A percentile compares a stretch with the other conserved stretches of the same genome.
Evolutionary conservation across 257 asterid genomes (phyloP).

Genomic region (Scutellaria baicalensis): DNA sequence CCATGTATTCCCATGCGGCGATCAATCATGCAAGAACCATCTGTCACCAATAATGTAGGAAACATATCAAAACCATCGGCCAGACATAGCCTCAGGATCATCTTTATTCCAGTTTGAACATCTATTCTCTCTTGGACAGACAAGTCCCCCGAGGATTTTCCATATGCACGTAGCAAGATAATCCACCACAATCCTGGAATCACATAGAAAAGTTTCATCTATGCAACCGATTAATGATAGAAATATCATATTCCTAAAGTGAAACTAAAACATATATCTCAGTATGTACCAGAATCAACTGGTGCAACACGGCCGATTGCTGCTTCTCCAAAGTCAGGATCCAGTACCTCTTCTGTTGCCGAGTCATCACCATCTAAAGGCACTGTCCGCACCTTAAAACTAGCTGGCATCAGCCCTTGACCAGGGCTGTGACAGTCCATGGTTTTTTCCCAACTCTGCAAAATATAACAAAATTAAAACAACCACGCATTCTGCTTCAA

Average conservation of each 20-base stretch:
- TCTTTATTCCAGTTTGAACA: constrained; percentile 79
- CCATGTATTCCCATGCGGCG: constrained; percentile 89
- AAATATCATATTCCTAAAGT: not conserved
- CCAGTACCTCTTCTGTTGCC: constrained; percentile 62
- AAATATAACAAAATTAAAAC: not conserved
- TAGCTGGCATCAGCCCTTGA: constrained; percentile 82
- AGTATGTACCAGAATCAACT: constrained; percentile 59
- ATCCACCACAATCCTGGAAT: constrained; percentile 79
- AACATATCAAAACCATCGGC: constrained; percentile 88
- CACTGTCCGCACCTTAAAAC: constrained; percentile 67
- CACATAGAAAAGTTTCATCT: not conserved
- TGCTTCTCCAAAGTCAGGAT: constrained; percentile 83
- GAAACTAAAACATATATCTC: not conserved
- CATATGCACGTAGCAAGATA: constrained; percentile 72
- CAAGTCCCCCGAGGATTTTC: constrained; percentile 66
- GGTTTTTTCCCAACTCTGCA: constrained; percentile 81
- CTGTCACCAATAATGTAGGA: constrained; percentile 68
- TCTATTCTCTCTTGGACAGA: constrained; percentile 73
- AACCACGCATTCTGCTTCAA: not conserved
- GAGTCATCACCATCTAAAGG: constrained; percentile 57
- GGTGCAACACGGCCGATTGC: constrained; percentile 86
- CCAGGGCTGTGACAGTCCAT: constrained; percentile 86
- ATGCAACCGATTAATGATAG: not conserved
- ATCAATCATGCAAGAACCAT: constrained; percentile 83
- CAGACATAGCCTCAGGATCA: constrained; percentile 65